Base-by-base conservation (phyloP, 202 grass and related monocot genomes). In the Zizania palustris region DNA sequence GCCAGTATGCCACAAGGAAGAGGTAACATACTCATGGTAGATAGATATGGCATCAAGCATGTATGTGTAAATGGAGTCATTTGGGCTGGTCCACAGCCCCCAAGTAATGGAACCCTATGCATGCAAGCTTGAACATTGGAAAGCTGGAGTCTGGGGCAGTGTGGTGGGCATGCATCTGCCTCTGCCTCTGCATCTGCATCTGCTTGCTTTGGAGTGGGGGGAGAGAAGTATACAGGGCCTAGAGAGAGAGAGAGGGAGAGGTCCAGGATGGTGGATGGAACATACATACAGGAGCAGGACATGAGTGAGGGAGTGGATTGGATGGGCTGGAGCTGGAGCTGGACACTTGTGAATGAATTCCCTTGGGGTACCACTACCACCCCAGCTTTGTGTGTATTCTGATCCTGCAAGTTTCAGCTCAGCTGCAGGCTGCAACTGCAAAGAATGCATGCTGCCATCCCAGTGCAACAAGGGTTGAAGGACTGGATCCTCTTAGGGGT, bases 221-320 rank as follows among this genome's bases (percentile, higher is more conserved):
- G 51, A 48, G 42, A 13, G 43, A 40, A 57, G 78, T 49, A 76
- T 60, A 84, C 67, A 90, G 72, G 67, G 55, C 76, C 80, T 87
- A 39, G 71, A 90, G 70, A 80, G 71, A 77, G n/a, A n/a, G n/a
- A n/a, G n/a, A n/a, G n/a, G n/a, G n/a, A n/a, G 71, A 60, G 39
- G 44, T 67, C 72, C 53, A 74, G 38, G 34, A 74, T 74, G 63
- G 53, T n/a, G 45, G 13, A 19, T 74, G 63, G 53, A 50, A 64
- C 64, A 60, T 58, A 35, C 14, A 28, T 28, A 12, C 34, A 44
- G n/a, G n/a, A n/a, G n/a, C 55, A 57, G 51, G 14, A 69, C 36
- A 35, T 38, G 35, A 55, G 76, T 74, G 51, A 57, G 40, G 71
- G 49, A 66, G 34, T 66, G n/a, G 73, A 72, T 76, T 76, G 65